Conservation (phyloP, 1,284 basidiomycete species). For the Gymnopus androsaceus region DNA sequence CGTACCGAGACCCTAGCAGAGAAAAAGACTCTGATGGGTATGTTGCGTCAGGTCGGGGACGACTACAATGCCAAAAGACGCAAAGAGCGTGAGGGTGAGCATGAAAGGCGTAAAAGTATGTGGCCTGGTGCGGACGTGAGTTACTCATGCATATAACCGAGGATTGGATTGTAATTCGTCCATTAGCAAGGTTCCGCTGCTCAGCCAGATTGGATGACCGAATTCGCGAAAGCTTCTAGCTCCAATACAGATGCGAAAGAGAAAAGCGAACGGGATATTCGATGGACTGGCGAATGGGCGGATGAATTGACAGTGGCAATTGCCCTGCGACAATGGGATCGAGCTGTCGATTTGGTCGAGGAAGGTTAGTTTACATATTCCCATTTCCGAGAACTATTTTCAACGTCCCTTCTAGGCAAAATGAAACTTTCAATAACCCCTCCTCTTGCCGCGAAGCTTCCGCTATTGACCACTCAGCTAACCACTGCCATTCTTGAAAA, state of each 20-base stretch:
- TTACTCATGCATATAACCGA: not conserved
- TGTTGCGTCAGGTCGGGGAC: constrained; percentile 91
- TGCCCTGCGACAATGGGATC: constrained; percentile 86
- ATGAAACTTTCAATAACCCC: constrained; percentile 59
- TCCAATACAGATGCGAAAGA: constrained; percentile 58
- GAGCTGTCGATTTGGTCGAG: constrained; percentile 82
- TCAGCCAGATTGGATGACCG: constrained; percentile 74
- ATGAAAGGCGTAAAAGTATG: constrained; percentile 81
- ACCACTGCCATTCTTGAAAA: constrained; percentile 74
- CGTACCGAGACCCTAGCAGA: constrained; percentile 80
- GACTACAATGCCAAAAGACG: constrained; percentile 86
- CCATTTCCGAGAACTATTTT: not conserved
- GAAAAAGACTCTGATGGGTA: constrained; percentile 83
- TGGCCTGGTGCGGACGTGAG: constrained; percentile 66
- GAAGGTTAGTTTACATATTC: constrained; percentile 54
- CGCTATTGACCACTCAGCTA: constrained; percentile 70
- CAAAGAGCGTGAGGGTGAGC: constrained; percentile 90
- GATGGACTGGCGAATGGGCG: constrained; percentile 88
- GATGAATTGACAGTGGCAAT: constrained; percentile 93
- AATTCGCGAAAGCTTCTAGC: constrained; percentile 48
- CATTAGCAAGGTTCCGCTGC: constrained; percentile 29
- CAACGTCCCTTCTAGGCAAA: constrained; percentile 49
- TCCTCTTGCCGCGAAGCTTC: constrained; percentile 60
- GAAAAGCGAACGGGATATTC: constrained; percentile 74
- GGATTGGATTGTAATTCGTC: not conserved